Base-by-base conservation (phyloP, 129 eudicot genomes). In the Silybum marianum region DNA sequence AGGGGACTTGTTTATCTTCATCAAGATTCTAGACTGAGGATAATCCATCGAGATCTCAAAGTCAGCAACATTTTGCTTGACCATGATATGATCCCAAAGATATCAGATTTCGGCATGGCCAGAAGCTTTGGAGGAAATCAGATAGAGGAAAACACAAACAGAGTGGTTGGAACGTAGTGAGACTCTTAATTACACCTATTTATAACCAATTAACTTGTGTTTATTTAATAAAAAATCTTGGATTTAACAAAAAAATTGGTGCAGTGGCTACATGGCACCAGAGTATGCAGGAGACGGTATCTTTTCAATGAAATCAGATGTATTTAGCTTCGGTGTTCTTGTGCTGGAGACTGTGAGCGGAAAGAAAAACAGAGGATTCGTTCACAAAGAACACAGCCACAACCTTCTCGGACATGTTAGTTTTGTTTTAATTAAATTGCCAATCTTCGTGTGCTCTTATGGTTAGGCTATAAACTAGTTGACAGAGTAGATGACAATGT, bases 331-430 rank as follows among this genome's bases (percentile, higher is more conserved):
- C 10, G 90, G 90, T 14, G 86, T 84, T 39, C 13, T 84, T 39
- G 78, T 87, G 18, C 66, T 87, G 58, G 90, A 87, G 79, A 84
- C 84, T 62, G 78, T 87, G 25, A 77, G 79, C 65, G 90, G 88
- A 38, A 38, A 78, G 28, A 84, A 82, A 81, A 87, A 84, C 69
- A 81, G 84, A 39, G 88, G 86, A 60, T 84, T 81, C 39, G 14
- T 81, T 54, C 88, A 87, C 42, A 74, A 65, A 60, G 84, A 87
- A 38, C 86, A 87, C 72, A 34, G 39, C 44, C 79, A 84, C 76
- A 87, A 84, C 75, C 90, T 87, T 73, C 76, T 87, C 11, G 90
- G 90, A 72, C 90, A 87, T 65, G 88, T 87, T 78, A 87, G 88
- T 78, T 72, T 81, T 21, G 54, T 11, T 24, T 7, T 28, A 26